These are phyloP conservation scores for Phaeodactylum tricornutum DNA, from an alignment of 108 stramenopile genomes.

Conservation along the genomic window DNA sequence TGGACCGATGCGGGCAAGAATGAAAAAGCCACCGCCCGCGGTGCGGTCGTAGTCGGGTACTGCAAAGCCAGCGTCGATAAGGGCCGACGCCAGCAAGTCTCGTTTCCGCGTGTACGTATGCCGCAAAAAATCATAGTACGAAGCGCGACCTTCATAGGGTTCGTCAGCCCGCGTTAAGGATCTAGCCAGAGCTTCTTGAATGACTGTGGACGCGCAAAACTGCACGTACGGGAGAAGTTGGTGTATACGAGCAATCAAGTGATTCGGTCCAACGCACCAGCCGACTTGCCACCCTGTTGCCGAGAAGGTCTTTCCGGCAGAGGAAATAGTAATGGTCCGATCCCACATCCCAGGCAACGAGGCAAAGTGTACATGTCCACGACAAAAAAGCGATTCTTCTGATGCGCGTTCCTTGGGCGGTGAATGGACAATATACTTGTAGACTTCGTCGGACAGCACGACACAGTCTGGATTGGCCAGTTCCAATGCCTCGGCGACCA, in stretches of 20 bases:
- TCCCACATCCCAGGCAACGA: slow-evolving; percentile 88
- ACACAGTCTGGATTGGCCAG: slow-evolving; percentile 68
- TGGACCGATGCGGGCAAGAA: slow-evolving; percentile 78
- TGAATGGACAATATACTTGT: slow-evolving; percentile 95
- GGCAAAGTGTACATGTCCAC: slow-evolving; percentile 80
- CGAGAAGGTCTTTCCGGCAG: slow-evolving; percentile 98
- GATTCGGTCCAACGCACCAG: slow-evolving; percentile 88
- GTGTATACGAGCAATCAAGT: slow-evolving; percentile 65
- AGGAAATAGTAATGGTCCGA: slow-evolving; percentile 88
- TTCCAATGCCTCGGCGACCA: slow-evolving; percentile 65
- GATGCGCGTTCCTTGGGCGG: slow-evolving; percentile 35
- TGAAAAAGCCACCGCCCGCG: slow-evolving; percentile 87
- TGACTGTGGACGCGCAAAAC: slow-evolving; percentile 91
- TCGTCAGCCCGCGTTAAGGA: slow-evolving; percentile 71
- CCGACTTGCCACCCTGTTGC: slow-evolving; percentile 99
- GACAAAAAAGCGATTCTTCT: slow-evolving; percentile 34
- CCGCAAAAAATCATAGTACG: slow-evolving; percentile 71
- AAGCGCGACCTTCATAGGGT: slow-evolving; percentile 70
- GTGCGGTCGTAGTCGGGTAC: slow-evolving; percentile 64
- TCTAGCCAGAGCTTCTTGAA: slow-evolving; percentile 85
- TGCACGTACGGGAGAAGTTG: slow-evolving; percentile 87
- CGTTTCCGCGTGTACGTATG: slow-evolving; percentile 78
- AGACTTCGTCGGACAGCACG: slow-evolving; percentile 93
- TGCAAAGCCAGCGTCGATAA: slow-evolving; percentile 61
- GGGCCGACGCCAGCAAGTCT: slow-evolving; percentile 55